Base-by-base conservation (phyloP, 257 asterid genomes). In the Lithospermum erythrorhizon region DNA sequence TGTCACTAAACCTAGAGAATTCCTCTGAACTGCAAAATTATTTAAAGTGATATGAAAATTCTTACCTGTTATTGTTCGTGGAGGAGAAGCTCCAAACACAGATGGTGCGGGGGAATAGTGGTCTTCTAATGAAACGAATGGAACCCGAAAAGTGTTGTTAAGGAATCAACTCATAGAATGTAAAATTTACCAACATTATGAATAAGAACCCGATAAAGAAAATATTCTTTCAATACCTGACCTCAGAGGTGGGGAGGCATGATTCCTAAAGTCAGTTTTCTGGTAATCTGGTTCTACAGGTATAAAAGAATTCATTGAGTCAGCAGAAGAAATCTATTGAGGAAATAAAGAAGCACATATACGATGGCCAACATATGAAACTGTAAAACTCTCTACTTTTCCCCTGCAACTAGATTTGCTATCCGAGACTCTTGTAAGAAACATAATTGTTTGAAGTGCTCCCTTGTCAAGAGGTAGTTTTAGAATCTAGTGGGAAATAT, bases 31-130 rank as follows among this genome's bases (percentile, higher is more conserved):
- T 23, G 25, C 70, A 68, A 66, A 54, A 55, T 51, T 25, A 72
- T 8, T 13, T 8, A 41, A 41, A 41, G 4, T 11, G 29, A 52
- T 57, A 57, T 11, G 61, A 60, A 27, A 61, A 59, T 15, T 52
- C 86, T 67, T 74, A 81, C 82, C 58, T 75, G 66, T 72, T 29
- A 76, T 71, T 64, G 68, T 76, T 64, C 58, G 68, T 52, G 83
- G 67, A 57, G 76, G 71, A 77, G 80, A 24, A 58, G 75, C 76
- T 70, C 82, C 13, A 35, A 35, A 35, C 14, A 35, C 45, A 35
- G 45, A 70, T 61, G 81, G 78, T 51, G 65, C n/a, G 67, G 77
- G 78, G 72, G 83, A 69, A 76, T 62, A 58, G 37, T 67, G 75
- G 55, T 32, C 62, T 58, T 71, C 70, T 29, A 70, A 59, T 41